Conservation (phyloP, 768 basidiomycete genomes). For the Trichaptum fuscoviolaceum region DNA sequence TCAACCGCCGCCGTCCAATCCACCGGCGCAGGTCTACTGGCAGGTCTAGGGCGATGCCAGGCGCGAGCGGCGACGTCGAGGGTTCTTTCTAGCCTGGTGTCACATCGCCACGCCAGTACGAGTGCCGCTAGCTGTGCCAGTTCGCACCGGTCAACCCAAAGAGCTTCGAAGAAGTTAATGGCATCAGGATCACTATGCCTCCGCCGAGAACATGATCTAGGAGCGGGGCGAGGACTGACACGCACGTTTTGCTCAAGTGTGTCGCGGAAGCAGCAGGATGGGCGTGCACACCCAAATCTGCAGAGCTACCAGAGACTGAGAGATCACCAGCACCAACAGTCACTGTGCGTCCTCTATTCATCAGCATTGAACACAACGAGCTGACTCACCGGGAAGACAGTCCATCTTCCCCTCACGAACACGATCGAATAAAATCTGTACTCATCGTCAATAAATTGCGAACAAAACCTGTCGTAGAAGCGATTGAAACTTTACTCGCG, state of each 20-base stretch:
- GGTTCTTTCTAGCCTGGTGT: background rate
- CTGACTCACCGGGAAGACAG: background rate
- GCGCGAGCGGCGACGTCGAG: background rate
- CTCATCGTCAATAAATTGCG: slow-evolving; percentile 79
- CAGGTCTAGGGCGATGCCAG: background rate
- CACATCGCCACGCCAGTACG: background rate
- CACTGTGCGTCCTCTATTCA: background rate
- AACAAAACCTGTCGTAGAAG: slow-evolving; percentile 69
- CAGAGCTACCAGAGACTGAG: background rate
- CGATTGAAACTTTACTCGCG: slow-evolving; percentile 71
- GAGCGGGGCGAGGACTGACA: background rate
- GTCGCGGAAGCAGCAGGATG: background rate
- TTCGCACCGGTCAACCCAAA: background rate
- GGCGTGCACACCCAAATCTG: background rate
- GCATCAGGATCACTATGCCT: background rate
- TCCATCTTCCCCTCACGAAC: slow-evolving; percentile 13
- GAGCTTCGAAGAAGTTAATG: background rate
- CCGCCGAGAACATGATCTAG: background rate
- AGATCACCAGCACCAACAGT: background rate
- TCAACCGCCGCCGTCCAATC: background rate
- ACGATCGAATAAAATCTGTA: slow-evolving; percentile 50
- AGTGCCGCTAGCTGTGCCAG: background rate
- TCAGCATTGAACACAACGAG: background rate
- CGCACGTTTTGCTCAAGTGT: background rate
- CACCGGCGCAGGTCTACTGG: background rate